Evolutionary conservation across 2,329 filamentous ascomycete genomes (phyloP), one percentile per base, ranked within the genome.

Genomic region (Nemania bipapillata): DNA sequence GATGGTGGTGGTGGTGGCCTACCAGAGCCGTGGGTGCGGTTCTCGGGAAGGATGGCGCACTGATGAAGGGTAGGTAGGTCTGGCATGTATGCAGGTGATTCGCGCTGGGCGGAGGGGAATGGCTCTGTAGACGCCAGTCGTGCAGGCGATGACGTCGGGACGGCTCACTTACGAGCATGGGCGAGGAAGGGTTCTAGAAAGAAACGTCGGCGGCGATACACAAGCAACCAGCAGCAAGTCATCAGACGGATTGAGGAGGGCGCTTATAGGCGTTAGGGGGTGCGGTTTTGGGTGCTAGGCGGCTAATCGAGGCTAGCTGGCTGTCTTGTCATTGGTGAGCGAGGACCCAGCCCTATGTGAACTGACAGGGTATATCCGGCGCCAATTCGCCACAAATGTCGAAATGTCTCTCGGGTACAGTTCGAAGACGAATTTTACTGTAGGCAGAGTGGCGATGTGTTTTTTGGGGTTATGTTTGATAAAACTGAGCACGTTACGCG

Each of bases 11-110:
- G 37, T 40, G 12, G 47, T 63, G 66, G 66, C 68, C 72, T 74
- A 74, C 71, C 73, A 74, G 75, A 71, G 70, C 73, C 70, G 69
- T 52, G 65, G 68, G 57, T 55, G 66, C 69, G 68, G 69, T 65
- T 72, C 66, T 63, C 62, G 65, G 70, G 66, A 69, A 63, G 59
- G 57, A 68, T 69, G 63, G 67, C 59, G 71, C 68, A 70, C 65
- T 9, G 69, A 70, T 66, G 68, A 70, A 61, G 42, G 59, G n/a
- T n/a, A n/a, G n/a, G n/a, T n/a, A n/a, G n/a, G n/a, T n/a, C n/a
- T n/a, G n/a, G n/a, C n/a, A n/a, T n/a, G n/a, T 56, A 71, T 72
- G 75, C 73, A 70, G 69, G 74, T 73, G 71, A 74, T 72, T 64
- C 47, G 32, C 54, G 24, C 47, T 20, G 54, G 60, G 57, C 67